These are phyloP conservation scores for Berkeleyomyces basicola DNA, from an alignment of 2,329 filamentous ascomycete species.

Conservation along the genomic window DNA sequence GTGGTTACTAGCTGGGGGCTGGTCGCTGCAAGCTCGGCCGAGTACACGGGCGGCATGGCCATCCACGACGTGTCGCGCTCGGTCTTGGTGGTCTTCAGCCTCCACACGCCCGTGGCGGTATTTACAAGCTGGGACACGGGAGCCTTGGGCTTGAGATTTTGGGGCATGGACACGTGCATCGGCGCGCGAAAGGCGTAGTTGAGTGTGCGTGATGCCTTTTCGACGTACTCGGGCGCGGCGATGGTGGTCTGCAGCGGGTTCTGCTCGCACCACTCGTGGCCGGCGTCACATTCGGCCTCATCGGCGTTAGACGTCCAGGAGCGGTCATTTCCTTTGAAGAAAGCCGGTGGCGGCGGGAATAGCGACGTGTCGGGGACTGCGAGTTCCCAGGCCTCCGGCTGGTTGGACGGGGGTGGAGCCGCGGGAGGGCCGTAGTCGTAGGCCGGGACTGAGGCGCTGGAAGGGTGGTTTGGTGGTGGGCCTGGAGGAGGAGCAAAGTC, in stretches of 20 bases:
- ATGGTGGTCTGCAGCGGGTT: constrained; percentile 42
- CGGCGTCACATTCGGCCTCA: constrained; percentile 44
- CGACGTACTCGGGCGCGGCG: constrained; percentile 19
- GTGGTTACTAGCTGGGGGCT: constrained; percentile 16
- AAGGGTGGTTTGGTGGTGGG: constrained; percentile 18
- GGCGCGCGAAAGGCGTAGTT: constrained; percentile 32
- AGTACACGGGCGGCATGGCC: constrained; percentile 53
- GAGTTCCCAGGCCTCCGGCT: constrained; percentile 35
- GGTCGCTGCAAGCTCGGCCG: constrained; percentile 28
- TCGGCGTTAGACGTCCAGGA: constrained; percentile 56
- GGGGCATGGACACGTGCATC: constrained; percentile 11
- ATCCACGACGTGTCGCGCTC: constrained; percentile 47
- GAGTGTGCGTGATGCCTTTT: constrained; percentile 27
- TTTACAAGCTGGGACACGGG: constrained; percentile 24
- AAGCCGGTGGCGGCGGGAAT: constrained; percentile 54
- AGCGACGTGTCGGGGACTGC: constrained; percentile 57
- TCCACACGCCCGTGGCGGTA: constrained; percentile 35
- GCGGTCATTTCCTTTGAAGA: constrained; percentile 44
- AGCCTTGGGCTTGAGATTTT: constrained; percentile 33
- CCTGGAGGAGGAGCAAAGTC: constrained; percentile 22
- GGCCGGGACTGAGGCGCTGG: neutral
- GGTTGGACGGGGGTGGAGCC: constrained; percentile 20
- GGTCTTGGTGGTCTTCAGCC: constrained; percentile 24
- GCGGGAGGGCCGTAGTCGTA: constrained; percentile 21
- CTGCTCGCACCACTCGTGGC: constrained; percentile 45